Evolutionary conservation across 306 rosid species (phyloP).

Genomic region (Mimosa pudica): DNA sequence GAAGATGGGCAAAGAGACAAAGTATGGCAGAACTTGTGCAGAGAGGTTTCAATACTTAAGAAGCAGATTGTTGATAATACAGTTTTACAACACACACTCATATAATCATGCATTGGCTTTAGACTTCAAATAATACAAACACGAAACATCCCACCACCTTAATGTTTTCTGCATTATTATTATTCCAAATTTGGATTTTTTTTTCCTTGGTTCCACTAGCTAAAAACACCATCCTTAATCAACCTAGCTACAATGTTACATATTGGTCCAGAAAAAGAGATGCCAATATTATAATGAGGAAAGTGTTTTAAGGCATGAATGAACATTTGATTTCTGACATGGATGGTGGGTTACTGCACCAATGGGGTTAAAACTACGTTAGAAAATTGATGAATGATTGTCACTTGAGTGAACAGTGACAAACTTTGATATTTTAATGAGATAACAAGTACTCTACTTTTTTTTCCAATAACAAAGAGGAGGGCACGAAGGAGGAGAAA

Average conservation of each 20-base stretch:
- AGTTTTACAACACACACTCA: background rate
- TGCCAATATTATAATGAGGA: background rate
- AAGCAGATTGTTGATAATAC: background rate
- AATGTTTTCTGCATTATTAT: constrained; percentile 1
- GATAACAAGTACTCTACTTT: too few relatives aligned
- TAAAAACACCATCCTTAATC: background rate
- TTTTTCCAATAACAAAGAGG: too few relatives aligned
- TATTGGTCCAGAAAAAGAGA: background rate
- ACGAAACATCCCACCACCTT: background rate
- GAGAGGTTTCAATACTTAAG: background rate
- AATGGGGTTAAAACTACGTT: background rate
- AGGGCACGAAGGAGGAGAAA: background rate
- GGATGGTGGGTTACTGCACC: constrained; percentile 9
- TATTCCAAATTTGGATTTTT: background rate
- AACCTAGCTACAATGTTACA: background rate
- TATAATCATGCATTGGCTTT: background rate
- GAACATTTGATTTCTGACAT: constrained; percentile 13
- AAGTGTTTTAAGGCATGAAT: background rate
- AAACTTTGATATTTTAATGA: constrained; percentile 6
- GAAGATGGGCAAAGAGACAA: background rate
- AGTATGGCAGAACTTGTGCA: constrained; percentile 13
- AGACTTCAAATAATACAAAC: background rate
- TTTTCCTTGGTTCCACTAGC: background rate
- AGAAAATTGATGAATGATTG: constrained; percentile 18
- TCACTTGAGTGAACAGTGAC: constrained; percentile 16